Conservation (phyloP, 371 early-diverging fungal species). For the Circinella minor region DNA sequence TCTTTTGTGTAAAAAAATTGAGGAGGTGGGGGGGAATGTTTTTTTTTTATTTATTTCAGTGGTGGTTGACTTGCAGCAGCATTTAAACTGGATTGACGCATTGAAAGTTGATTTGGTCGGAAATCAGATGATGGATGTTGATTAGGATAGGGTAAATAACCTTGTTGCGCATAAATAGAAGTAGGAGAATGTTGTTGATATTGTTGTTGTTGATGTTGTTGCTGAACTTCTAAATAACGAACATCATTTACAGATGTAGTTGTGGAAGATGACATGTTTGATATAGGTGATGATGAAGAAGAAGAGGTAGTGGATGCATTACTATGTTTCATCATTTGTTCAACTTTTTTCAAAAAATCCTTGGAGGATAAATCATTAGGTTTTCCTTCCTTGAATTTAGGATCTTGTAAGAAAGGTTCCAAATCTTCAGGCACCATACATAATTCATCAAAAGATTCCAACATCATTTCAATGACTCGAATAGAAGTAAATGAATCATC, state of each 20-base stretch:
- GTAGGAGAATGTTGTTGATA: constrained; percentile 32
- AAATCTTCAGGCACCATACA: constrained; percentile 68
- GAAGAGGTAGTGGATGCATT: constrained; percentile 9
- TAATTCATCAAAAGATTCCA: constrained; percentile 77
- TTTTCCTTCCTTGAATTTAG: constrained; percentile 32
- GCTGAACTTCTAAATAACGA: constrained; percentile 14
- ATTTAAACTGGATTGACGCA: constrained; percentile 15
- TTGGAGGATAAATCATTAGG: constrained; percentile 43
- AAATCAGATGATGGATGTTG: constrained; percentile 26
- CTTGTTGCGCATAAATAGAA: constrained; percentile 47
- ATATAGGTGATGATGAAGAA: background rate
- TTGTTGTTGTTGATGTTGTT: constrained; percentile 16
- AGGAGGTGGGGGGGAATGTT: no score
- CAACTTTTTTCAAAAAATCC: constrained; percentile 48
- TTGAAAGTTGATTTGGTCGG: constrained; percentile 11
- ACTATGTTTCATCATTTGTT: constrained; percentile 36
- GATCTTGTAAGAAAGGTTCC: constrained; percentile 48
- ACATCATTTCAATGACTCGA: constrained; percentile 73
- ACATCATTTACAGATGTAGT: constrained; percentile 17
- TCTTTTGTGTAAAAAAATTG: no score
- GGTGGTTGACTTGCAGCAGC: constrained; percentile 7
- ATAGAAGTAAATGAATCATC: constrained; percentile 80
- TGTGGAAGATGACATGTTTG: constrained; percentile 16
- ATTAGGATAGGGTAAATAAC: constrained; percentile 43
- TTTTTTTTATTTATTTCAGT: constrained; percentile 2